A percentile compares a stretch with the other conserved stretches of the same genome.
phyloP scores from a whole-genome alignment of 1,284 basidiomycete species.

The Wallemia ichthyophaga region DNA sequence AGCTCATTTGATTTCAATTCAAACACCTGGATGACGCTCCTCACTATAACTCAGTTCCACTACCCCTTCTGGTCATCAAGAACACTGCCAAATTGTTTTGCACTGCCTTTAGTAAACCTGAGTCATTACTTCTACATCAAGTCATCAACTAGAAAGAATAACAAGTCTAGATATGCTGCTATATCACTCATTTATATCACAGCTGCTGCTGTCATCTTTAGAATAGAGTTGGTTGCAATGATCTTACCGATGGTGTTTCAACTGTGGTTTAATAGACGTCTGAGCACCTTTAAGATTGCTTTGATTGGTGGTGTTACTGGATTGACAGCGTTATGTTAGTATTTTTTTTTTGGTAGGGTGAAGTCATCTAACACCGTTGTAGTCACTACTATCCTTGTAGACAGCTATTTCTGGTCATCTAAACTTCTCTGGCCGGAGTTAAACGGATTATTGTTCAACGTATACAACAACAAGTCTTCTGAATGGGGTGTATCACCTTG shows the following conservation, averaged over 20 bases:
- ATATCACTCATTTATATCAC: conserved; percentile 23
- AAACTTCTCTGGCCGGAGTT: conserved; percentile 59
- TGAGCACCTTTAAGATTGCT: conserved; percentile 22
- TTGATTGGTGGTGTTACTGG: conserved; percentile 26
- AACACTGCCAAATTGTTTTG: conserved; percentile 81
- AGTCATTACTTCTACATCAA: background rate
- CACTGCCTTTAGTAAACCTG: conserved; percentile 37
- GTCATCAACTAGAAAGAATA: background rate
- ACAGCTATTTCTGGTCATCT: conserved; percentile 56
- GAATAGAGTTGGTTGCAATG: conserved; percentile 46
- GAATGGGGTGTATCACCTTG: conserved; percentile 76
- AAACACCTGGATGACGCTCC: conserved; percentile 16
- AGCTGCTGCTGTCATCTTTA: conserved; percentile 38
- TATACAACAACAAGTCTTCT: conserved; percentile 50
- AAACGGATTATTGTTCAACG: conserved; percentile 51
- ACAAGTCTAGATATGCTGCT: background rate
- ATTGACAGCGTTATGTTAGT: conserved; percentile 27
- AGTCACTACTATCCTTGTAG: conserved; percentile 27
- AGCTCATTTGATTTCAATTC: background rate
- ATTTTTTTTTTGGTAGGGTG: too few relatives aligned
- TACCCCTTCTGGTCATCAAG: conserved; percentile 72
- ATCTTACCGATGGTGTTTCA: conserved; percentile 32
- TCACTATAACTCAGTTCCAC: conserved; percentile 64
- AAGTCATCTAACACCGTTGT: background rate
- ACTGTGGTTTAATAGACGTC: conserved; percentile 21